A percentile compares a stretch with the other conserved stretches of the same genome.
phyloP scores from a whole-genome alignment of 1,139 yeast species.

The Pichia sp. region DNA sequence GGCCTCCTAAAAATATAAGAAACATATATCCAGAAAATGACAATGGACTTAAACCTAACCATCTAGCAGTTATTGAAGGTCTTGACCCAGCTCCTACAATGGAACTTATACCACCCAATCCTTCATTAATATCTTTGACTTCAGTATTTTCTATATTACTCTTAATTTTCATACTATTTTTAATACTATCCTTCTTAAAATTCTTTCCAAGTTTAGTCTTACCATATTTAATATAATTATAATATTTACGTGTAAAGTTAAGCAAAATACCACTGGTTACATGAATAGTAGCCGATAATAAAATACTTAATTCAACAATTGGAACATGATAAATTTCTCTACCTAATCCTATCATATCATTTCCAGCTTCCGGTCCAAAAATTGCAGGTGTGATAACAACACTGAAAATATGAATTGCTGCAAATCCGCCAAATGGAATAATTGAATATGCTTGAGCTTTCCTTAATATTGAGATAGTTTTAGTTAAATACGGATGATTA shows the following conservation, averaged over 20 bases:
- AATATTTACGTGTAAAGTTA: slow-evolving; percentile 35
- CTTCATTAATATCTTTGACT: slow-evolving; percentile 41
- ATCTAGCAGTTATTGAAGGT: slow-evolving; percentile 38
- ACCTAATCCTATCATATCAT: slow-evolving; percentile 55
- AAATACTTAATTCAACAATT: slow-evolving; percentile 40
- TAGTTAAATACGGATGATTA: slow-evolving; percentile 12
- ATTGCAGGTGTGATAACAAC: slow-evolving; percentile 51
- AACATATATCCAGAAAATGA: slow-evolving; percentile 56
- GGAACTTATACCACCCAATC: slow-evolving; percentile 53
- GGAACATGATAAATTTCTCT: slow-evolving; percentile 55
- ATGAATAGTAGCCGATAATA: slow-evolving; percentile 46
- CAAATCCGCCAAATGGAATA: slow-evolving; percentile 49
- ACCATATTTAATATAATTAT: slow-evolving; percentile 26
- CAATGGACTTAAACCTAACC: slow-evolving; percentile 40
- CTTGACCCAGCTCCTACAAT: slow-evolving; percentile 50
- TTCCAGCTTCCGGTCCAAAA: slow-evolving; percentile 40
- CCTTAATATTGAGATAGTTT: slow-evolving; percentile 14
- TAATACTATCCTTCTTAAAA: not conserved
- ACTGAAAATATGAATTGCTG: slow-evolving; percentile 52
- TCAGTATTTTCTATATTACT: slow-evolving; percentile 23
- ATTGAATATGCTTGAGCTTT: slow-evolving; percentile 58
- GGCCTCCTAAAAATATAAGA: slow-evolving; percentile 41
- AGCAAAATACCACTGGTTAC: slow-evolving; percentile 47
- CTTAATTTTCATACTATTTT: slow-evolving; percentile 2
- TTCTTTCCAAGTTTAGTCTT: slow-evolving; percentile 10